A percentile compares a stretch with the other conserved stretches of the same genome.
phyloP scores from a whole-genome alignment of 2,329 filamentous ascomycete species.

The Microcyclospora pomicola region DNA sequence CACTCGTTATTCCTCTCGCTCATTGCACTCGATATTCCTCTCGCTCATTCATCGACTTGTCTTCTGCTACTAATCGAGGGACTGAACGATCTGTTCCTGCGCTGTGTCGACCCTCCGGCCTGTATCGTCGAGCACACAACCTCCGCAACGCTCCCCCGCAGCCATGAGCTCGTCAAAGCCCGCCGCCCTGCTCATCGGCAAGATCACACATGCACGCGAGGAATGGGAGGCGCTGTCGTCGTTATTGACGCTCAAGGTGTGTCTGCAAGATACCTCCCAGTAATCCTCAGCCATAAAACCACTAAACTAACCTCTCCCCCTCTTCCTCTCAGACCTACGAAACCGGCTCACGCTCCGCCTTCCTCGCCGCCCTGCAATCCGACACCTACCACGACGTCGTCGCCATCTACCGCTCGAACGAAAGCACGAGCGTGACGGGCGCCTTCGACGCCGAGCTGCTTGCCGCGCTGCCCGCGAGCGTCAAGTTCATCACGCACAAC shows the following conservation, averaged over 20 bases:
- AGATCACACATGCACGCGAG: constrained; percentile 30
- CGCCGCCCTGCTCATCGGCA: constrained; percentile 32
- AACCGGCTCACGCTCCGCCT: constrained; percentile 39
- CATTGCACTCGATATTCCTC: no score
- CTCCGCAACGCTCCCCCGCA: no score
- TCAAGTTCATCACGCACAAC: constrained; percentile 34
- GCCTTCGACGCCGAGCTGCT: constrained; percentile 34
- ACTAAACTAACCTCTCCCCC: background rate
- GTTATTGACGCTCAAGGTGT: constrained; percentile 20
- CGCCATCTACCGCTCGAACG: constrained; percentile 45
- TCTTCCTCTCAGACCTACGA: constrained; percentile 37
- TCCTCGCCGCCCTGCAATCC: constrained; percentile 40
- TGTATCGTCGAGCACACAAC: no score
- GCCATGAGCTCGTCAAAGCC: background rate
- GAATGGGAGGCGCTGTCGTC: constrained; percentile 31
- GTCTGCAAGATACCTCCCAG: constrained; percentile 1
- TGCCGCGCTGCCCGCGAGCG: constrained; percentile 25
- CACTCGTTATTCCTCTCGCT: no score
- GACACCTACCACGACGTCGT: constrained; percentile 42
- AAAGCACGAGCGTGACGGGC: constrained; percentile 35
- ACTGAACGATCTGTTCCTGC: no score
- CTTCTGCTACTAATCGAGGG: no score
- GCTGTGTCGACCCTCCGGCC: no score
- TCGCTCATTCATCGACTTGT: no score
- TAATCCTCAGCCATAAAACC: no score